Base-by-base conservation (phyloP, 2,329 filamentous ascomycete genomes). In the Paraconiothyrium sp. region DNA sequence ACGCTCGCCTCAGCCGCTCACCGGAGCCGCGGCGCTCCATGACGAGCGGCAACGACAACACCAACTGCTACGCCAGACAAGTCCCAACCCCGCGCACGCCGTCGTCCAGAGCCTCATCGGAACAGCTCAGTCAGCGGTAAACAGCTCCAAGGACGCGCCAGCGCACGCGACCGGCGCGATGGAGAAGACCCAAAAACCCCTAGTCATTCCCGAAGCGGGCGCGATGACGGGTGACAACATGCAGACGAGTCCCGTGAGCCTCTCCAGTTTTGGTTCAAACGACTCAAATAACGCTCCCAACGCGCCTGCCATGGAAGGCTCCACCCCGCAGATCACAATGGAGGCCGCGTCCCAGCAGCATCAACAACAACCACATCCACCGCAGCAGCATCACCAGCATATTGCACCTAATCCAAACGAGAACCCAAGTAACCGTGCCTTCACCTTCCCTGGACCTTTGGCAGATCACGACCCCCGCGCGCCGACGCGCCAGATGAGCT, bases 371-470 rank as follows among this genome's bases (percentile, higher is more conserved):
- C 61, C 75, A 58, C 61, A 59, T 22, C 57, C 49, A 50, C 34
- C 57, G 47, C 62, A 44, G 32, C 52, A 44, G 24, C 72, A 75
- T 37, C 75, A 77, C 61, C 74, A 77, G 56, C 66, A 73, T 43
- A 77, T 77, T 58, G 74, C 74, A 20, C 74, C 73, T 27, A 76
- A 76, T 58, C 75, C 77, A 24, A 72, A 69, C 47, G 76, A 79
- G 30, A 71, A 67, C 22, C 72, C 76, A 11, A 69, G 78, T 39
- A 85, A 83, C 68, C 88, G 88, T 70, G 83, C 88, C 10, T 87
- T 88, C 67, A 89, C 88, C n/a, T 90, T 88, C 73, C 88, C 88
- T 8, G 85, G 87, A 56, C 87, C 86, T n/a, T 79, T 83, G 62
- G 76, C 78, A 57, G 82, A 77, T 69, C 78, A 70, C 66, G 79